Percentiles rank a stretch among this genome's conserved stretches.
Evolutionary conservation across 805 yeast species (phyloP).

Genomic region (Candida pseudofarinosa): DNA sequence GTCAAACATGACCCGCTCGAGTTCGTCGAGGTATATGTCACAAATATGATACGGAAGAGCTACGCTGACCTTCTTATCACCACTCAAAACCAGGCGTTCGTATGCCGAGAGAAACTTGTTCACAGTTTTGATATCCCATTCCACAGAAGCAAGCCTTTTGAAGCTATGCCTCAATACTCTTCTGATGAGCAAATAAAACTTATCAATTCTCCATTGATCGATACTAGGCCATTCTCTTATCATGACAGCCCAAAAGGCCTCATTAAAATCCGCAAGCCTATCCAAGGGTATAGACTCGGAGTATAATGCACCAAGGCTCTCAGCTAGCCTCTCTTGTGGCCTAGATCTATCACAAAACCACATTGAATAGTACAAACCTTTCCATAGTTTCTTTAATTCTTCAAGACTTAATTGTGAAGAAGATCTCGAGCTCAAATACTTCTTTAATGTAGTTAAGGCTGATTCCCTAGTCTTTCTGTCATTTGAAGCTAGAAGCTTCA

Average conservation of each 20-base stretch:
- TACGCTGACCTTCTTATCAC: constrained; percentile 56
- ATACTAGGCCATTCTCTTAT: constrained; percentile 77
- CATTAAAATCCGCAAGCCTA: constrained; percentile 49
- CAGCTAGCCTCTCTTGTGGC: constrained; percentile 84
- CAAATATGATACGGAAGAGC: constrained; percentile 82
- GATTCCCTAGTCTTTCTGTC: constrained; percentile 70
- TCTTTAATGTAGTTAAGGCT: constrained; percentile 62
- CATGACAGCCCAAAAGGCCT: constrained; percentile 79
- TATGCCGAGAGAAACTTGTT: constrained; percentile 42
- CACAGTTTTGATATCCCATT: constrained; percentile 53
- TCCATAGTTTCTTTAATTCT: constrained; percentile 86
- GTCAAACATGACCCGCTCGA: constrained; percentile 60
- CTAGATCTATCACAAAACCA: constrained; percentile 95
- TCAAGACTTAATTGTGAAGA: constrained; percentile 41
- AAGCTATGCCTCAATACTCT: constrained; percentile 66
- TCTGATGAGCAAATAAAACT: constrained; percentile 77
- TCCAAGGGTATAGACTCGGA: constrained; percentile 39
- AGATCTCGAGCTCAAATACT: constrained; percentile 44
- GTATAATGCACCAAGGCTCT: constrained; percentile 58
- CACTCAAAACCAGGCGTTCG: constrained; percentile 48
- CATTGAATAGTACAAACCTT: constrained; percentile 91
- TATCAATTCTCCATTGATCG: constrained; percentile 85
- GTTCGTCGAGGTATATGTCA: constrained; percentile 81
- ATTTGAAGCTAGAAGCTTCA: constrained; percentile 81
- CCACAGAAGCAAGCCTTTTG: constrained; percentile 45